Base-by-base conservation (phyloP, 1,139 yeast genomes). In the Kodamaea fungicola region DNA sequence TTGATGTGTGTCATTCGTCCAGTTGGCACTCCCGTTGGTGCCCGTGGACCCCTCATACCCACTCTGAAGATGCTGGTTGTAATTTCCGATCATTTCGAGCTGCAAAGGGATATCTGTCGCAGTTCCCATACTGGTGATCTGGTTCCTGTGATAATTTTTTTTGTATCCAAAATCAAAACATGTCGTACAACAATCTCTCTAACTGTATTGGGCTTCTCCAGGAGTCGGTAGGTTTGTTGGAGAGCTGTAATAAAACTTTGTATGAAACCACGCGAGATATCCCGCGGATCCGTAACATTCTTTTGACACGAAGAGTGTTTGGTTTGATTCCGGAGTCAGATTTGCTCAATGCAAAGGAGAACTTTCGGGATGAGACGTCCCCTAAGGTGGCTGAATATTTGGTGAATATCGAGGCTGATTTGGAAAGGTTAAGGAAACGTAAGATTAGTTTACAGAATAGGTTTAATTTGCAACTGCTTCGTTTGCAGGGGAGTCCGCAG, bases 291-390 rank as follows among this genome's bases (percentile, higher is more conserved):
- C 56, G 55, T 35, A 57, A 54, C 28, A 65, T 68, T 16, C 49
- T 70, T 19, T 44, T 50, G 24, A 64, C 74, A 8, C 55, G 61
- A 19, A 61, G 62, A 37, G 70, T 68, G 25, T 71, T 64, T 52
- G 74, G 71, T 6, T 46, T 71, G 26, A 65, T 68, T 1, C 72
- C 76, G 1, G 70, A 66, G 40, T 51, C 54, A 42, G 76, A 71
- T 44, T 43, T 69, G 27, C 57, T 55, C n/a, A 59, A 64, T 44
- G 73, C 74, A 23, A 63, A 61, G 37, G 50, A 50, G 34, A 51
- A 55, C 27, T 56, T 66, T 37, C 54, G 56, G 34, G 48, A 49
- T 22, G 64, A 61, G 23, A 52, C 62, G 9, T 56, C 59, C 28
- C 74, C 74, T 2, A 67, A 67, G 39, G 40, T 56, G 22, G 30